Base-by-base conservation (phyloP, 2,329 filamentous ascomycete species). In the Colletotrichum tanaceti region DNA sequence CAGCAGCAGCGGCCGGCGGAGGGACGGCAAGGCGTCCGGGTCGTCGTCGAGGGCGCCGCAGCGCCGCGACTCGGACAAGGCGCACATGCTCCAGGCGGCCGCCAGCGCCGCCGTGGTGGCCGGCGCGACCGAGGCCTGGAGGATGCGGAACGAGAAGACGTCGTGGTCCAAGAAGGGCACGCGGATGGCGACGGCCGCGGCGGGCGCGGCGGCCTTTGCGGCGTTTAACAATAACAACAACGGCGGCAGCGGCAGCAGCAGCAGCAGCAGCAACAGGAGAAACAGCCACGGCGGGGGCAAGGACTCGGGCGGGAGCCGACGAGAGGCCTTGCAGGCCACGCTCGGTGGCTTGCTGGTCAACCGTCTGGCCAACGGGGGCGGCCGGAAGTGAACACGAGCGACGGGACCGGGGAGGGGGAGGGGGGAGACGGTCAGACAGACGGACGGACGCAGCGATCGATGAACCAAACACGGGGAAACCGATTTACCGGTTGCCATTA, bases 191-290 rank as follows among this genome's bases (percentile, higher is more conserved):
- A 71, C 70, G 14, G 70, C 70, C 3, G 70, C 70, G 14, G 70
- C 68, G 3, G 70, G 70, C 0, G 70, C 70, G 14, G 70, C 68
- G 28, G 70, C 70, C 28, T 62, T 71, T 6, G 70, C 70, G 22
- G 70, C 70, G 10, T 65, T 71, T 53, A 71, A 68, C 28, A 63
- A 65, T 16, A 39, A 58, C 10, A 24, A 22, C 18, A 32, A 53
- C 9, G 62, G 49, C 52, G 71, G 63, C 20, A 63, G 60, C n/a
- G 32, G 53, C 10, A 24, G n/a, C 18, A 32, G 46, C 7, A 55
- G 41, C 5, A 5, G 7, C 28, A 6, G 52, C 62, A 6, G 6
- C 28, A 32, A 60, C 2, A n/a, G n/a, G n/a, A n/a, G n/a, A n/a
- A n/a, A n/a, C n/a, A n/a, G n/a, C n/a, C n/a, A n/a, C n/a, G n/a